Base-by-base conservation (phyloP, 1,284 basidiomycete species). In the Cutaneotrichosporon sp. region DNA sequence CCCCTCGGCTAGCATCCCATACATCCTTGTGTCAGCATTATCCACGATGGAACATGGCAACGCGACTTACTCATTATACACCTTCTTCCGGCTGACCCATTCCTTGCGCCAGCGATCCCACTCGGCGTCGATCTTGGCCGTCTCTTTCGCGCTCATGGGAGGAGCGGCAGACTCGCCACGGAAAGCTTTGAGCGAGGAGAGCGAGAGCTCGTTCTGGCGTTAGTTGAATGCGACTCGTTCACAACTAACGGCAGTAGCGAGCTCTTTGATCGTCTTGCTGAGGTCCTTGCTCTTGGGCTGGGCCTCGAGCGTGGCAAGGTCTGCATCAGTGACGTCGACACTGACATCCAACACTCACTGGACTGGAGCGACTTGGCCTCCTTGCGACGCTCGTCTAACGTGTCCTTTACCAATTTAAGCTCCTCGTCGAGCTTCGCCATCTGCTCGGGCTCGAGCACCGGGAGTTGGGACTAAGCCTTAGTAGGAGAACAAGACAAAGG, bases 271-370 rank as follows among this genome's bases (percentile, higher is more conserved):
- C 33, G 61, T 64, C 7, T 43, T 51, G 3, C 49, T 52, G 3
- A 92, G 77, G 52, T 88, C 84, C 3, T 70, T 72, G 55, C 90
- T 85, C 26, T 86, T 87, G 1, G 86, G 86, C 8, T 79, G 78
- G 19, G 72, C 74, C 63, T 81, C 85, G 37, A 85, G 70, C 65
- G 80, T 83, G 10, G 77, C 68, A 2, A 90, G 77, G 52, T 88
- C 89, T 90, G 56, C 25, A 16, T 22, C 12, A 32, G 16, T 14
- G n/a, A n/a, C n/a, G n/a, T 11, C 26, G 14, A 10, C 16, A 10
- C 19, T 24, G 7, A 14, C 10, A 20, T 38, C 46, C 38, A 5
- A 19, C 24, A 61, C 73, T 61, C 67, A 85, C 86, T 84, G 55
- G 77, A 65, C 35, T 76, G 76, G 9, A 79, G 65, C 22, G 75